A percentile compares a stretch with the other conserved stretches of the same genome.
These are phyloP conservation scores for Phaeosphaeriaceae sp. DNA, from an alignment of 2,329 filamentous ascomycete genomes.

Conservation along the genomic window DNA sequence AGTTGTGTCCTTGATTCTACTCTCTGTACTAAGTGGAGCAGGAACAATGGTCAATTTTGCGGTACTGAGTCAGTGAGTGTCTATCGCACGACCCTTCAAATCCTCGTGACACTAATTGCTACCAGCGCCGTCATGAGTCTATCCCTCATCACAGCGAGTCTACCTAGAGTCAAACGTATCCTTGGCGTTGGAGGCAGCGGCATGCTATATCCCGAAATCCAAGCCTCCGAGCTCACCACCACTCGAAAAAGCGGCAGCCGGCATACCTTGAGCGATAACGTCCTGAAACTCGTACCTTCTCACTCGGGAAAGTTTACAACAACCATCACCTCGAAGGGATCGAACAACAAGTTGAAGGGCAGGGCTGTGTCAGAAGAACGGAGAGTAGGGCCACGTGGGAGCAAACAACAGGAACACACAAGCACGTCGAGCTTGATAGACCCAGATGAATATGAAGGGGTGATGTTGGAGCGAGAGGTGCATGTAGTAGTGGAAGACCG, in stretches of 20 bases:
- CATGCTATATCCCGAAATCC: slow-evolving; percentile 20
- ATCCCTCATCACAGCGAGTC: slow-evolving; percentile 24
- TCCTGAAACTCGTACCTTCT: slow-evolving; percentile 20
- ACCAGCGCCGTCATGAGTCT: slow-evolving; percentile 22
- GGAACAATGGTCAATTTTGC: slow-evolving; percentile 20
- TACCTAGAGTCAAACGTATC: slow-evolving; percentile 27
- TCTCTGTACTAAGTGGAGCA: slow-evolving; percentile 11
- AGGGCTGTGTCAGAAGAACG: slow-evolving; percentile 16
- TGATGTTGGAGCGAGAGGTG: slow-evolving; percentile 26
- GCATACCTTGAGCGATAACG: slow-evolving; percentile 5
- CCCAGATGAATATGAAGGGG: slow-evolving; percentile 15
- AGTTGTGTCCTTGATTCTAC: background rate
- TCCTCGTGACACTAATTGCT: slow-evolving; percentile 5
- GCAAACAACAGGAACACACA: slow-evolving; percentile 23
- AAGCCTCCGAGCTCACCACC: slow-evolving; percentile 18
- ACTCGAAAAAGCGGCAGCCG: slow-evolving; percentile 5
- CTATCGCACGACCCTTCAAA: background rate
- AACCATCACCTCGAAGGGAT: slow-evolving; percentile 17
- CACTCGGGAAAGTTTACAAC: slow-evolving; percentile 18
- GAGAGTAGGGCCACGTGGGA: slow-evolving; percentile 17
- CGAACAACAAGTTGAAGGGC: slow-evolving; percentile 12
- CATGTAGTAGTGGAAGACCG: slow-evolving; percentile 21
- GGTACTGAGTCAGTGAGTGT: slow-evolving; percentile 23
- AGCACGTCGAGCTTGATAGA: slow-evolving; percentile 30
- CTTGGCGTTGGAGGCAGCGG: slow-evolving; percentile 21